Conservation (phyloP, 78 protist genomes). For the Dictyostelium brefeldianum region DNA sequence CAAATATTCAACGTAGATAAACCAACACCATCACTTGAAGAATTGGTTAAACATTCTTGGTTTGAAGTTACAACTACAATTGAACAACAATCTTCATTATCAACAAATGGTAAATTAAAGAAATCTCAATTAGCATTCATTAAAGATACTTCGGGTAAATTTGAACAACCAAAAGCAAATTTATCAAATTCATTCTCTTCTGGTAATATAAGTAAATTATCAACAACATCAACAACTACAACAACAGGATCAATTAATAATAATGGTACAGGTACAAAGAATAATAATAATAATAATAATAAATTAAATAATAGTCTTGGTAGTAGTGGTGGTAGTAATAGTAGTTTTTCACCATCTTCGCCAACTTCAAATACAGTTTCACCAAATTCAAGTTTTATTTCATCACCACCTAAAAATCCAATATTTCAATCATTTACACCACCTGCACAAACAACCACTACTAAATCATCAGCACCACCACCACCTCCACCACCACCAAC, state of each 20-base stretch:
- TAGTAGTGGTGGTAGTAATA: not conserved
- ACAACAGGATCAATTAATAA: not conserved
- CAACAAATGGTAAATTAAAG: constrained; percentile 37
- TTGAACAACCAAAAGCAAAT: not conserved
- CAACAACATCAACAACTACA: not conserved
- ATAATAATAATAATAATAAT: not conserved
- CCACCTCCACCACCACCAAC: constrained; percentile 75
- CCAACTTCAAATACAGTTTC: not conserved
- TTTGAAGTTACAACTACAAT: constrained; percentile 2
- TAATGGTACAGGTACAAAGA: not conserved
- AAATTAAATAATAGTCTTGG: constrained; percentile 4
- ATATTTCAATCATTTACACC: constrained; percentile 9
- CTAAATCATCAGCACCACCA: constrained; percentile 26
- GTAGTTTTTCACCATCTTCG: not conserved
- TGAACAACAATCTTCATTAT: not conserved
- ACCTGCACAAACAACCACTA: constrained; percentile 7
- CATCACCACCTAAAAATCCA: constrained; percentile 26
- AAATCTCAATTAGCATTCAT: constrained; percentile 61
- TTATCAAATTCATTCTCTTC: constrained; percentile 8
- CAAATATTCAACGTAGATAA: not conserved
- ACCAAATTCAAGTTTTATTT: constrained; percentile 4
- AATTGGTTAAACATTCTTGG: constrained; percentile 10
- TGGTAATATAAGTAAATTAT: not conserved
- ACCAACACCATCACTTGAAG: constrained; percentile 59
- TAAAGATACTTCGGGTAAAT: constrained; percentile 13